Percentiles rank a stretch among this genome's conserved stretches.
Conservation (phyloP, 2,329 filamentous ascomycete genomes). For the Ceratocystis albifundus region DNA sequence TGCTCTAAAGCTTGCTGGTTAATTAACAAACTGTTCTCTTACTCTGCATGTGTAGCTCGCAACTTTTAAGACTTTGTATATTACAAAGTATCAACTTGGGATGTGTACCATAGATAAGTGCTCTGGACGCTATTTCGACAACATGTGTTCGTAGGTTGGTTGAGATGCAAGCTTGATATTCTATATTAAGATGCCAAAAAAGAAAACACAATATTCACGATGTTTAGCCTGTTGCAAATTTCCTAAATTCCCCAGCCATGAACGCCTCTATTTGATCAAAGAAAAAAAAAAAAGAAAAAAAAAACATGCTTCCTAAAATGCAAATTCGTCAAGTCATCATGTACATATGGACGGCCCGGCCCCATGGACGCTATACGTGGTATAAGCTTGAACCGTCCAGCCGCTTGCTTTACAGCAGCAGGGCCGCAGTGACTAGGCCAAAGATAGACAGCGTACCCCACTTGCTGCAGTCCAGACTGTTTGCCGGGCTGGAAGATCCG, state of each 20-base stretch:
- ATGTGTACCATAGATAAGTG: too few relatives aligned
- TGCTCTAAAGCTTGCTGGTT: too few relatives aligned
- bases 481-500: not conserved
- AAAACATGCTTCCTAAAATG: not conserved
- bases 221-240: not conserved
- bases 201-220: not conserved
- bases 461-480: not conserved
- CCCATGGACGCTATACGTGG: not conserved
- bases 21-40: too few relatives aligned
- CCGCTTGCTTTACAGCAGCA: not conserved
- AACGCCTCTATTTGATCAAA: not conserved
- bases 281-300: not conserved
- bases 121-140: not conserved
- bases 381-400: not conserved
- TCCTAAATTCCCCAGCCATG: not conserved
- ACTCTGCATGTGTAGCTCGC: too few relatives aligned
- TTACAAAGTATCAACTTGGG: too few relatives aligned
- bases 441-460: conserved; percentile 10
- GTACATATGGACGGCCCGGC: not conserved
- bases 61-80: too few relatives aligned
- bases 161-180: not conserved
- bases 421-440: not conserved
- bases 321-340: not conserved
- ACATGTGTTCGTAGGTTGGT: not conserved
- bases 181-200: not conserved